These are phyloP conservation scores for Hibiscus syriacus DNA, from an alignment of 345 rosid genomes.

Conservation along the genomic window DNA sequence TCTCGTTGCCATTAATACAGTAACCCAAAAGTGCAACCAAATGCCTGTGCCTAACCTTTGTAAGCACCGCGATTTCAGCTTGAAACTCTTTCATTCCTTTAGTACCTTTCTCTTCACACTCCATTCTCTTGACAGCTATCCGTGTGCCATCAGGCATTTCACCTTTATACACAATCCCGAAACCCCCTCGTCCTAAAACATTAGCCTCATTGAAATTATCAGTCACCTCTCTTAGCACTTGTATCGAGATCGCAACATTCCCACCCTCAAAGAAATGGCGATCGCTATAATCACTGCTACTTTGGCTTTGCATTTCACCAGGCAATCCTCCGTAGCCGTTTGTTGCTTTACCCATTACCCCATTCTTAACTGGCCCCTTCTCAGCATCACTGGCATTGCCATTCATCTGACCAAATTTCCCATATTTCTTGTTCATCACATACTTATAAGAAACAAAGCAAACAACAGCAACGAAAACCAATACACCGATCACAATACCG, in stretches of 20 bases:
- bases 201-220: constrained; percentile 57
- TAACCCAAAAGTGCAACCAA: constrained; percentile 77
- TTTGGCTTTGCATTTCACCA: constrained; percentile 42
- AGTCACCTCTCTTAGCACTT: constrained; percentile 64
- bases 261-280: constrained; percentile 51
- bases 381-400: constrained; percentile 28
- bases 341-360: constrained; percentile 13
- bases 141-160: constrained; percentile 77
- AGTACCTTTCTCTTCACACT: constrained; percentile 42
- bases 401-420: constrained; percentile 31
- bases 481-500: constrained; percentile 34
- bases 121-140: constrained; percentile 86
- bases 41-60: constrained; percentile 88
- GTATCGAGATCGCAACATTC: constrained; percentile 51
- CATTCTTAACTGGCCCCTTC: constrained; percentile 35
- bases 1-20: constrained; percentile 68
- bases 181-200: constrained; percentile 77
- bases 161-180: constrained; percentile 77
- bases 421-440: constrained; percentile 27
- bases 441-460: constrained; percentile 44
- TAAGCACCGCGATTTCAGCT: constrained; percentile 77
- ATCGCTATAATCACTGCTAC: constrained; percentile 51
- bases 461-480: constrained; percentile 38
- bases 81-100: constrained; percentile 81
- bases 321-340: constrained; percentile 33